Percentiles rank a stretch among this genome's conserved stretches.
Conservation (phyloP, 139 green algal species). For the Picocystis salinarum region DNA sequence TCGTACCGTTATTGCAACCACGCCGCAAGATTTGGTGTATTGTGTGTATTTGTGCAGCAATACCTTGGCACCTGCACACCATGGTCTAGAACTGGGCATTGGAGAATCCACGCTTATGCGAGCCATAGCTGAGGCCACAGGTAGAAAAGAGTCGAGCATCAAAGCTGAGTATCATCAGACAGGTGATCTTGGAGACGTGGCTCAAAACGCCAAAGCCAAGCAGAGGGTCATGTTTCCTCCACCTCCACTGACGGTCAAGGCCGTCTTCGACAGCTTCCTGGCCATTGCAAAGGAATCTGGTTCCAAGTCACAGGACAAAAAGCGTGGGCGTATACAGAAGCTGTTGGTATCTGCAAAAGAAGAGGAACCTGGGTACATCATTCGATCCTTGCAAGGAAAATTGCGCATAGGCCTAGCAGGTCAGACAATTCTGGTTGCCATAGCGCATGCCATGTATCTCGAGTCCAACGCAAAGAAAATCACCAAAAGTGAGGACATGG, state of each 20-base stretch:
- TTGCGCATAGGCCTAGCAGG: slow-evolving; percentile 90
- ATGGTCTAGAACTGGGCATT: slow-evolving; percentile 84
- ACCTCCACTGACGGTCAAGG: slow-evolving; percentile 24
- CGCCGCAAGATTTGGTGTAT: slow-evolving; percentile 61
- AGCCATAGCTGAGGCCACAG: slow-evolving; percentile 59
- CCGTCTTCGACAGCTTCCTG: slow-evolving; percentile 20
- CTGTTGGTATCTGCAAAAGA: slow-evolving; percentile 58
- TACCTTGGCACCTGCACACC: slow-evolving; percentile 65
- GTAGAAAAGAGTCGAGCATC: slow-evolving; percentile 56
- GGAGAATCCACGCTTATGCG: slow-evolving; percentile 81
- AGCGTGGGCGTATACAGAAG: slow-evolving; percentile 62
- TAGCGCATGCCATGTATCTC: slow-evolving; percentile 68
- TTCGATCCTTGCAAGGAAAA: slow-evolving; percentile 58
- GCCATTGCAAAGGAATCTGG: slow-evolving; percentile 12
- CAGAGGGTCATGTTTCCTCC: slow-evolving; percentile 28
- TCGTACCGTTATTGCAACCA: slow-evolving; percentile 49
- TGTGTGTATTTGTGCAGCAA: slow-evolving; percentile 83
- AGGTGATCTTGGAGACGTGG: slow-evolving; percentile 81
- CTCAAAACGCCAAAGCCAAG: slow-evolving; percentile 20
- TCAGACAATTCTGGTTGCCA: slow-evolving; percentile 68
- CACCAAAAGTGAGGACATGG: too few relatives aligned
- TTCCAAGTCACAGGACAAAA: slow-evolving; percentile 29
- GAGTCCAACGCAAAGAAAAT: slow-evolving; percentile 17
- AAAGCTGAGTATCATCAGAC: slow-evolving; percentile 55
- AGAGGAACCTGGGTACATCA: slow-evolving; percentile 67